Percentiles rank a stretch among this genome's conserved stretches.
phyloP scores from a whole-genome alignment of 2,329 filamentous ascomycete genomes.

The Phialocephala sp. region DNA sequence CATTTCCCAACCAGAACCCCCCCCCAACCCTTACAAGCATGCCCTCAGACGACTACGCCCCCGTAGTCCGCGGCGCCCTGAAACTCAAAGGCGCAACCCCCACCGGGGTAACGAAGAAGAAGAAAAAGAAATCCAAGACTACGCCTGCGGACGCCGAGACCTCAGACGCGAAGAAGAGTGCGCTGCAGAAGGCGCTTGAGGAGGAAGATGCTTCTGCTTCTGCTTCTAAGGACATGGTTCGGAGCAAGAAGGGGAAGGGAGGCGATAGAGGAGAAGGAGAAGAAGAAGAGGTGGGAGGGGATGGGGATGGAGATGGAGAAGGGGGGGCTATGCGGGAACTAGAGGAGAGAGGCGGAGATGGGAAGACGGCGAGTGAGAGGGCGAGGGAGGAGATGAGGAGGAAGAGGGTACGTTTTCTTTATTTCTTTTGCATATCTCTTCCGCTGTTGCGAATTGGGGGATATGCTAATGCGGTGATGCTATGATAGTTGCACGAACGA shows the following conservation, averaged over 20 bases:
- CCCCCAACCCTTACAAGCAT: constrained; percentile 49
- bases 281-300: constrained; percentile 25
- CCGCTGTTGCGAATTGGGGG: too few relatives aligned
- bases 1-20: not conserved
- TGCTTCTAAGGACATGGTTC: not conserved
- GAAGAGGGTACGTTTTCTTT: constrained; percentile 69
- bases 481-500: constrained; percentile 76
- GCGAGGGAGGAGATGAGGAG: constrained; percentile 80
- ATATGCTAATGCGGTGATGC: not conserved
- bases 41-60: constrained; percentile 77
- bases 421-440: too few relatives aligned
- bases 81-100: constrained; percentile 83
- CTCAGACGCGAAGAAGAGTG: constrained; percentile 52
- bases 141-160: constrained; percentile 29
- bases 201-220: constrained; percentile 36
- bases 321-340: constrained; percentile 37
- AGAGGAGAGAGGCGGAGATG: constrained; percentile 44
- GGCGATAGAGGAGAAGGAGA: constrained; percentile 23
- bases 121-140: constrained; percentile 48
- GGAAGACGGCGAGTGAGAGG: constrained; percentile 85
- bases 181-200: constrained; percentile 45
- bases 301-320: constrained; percentile 20
- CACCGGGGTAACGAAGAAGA: constrained; percentile 65
- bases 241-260: constrained; percentile 1
- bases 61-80: constrained; percentile 71